Percentiles rank a stretch among this genome's conserved stretches.
These are phyloP conservation scores for Picea abies DNA, from an alignment of 83 land plant species.

Conservation along the genomic window DNA sequence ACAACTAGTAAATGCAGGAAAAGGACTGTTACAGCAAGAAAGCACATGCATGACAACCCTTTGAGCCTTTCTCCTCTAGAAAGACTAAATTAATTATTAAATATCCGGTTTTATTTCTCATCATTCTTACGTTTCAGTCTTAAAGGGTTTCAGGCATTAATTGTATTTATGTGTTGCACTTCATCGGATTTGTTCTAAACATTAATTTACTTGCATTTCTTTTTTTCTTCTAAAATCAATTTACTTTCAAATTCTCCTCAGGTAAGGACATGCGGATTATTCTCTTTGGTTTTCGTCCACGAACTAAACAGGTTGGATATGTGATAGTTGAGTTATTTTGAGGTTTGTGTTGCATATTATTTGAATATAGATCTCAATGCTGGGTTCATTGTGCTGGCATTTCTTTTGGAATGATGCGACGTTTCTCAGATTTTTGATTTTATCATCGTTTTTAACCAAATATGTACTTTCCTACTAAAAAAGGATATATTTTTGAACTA, in stretches of 20 bases:
- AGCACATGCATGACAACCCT: no score
- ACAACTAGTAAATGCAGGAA: no score
- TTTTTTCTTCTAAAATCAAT: conserved; percentile 11
- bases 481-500: background rate
- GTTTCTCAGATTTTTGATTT: background rate
- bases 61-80: no score
- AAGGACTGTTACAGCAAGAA: no score
- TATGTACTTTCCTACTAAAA: background rate
- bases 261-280: conserved; percentile 96
- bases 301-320: conserved; percentile 75
- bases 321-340: background rate
- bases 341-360: background rate
- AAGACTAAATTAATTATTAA: no score
- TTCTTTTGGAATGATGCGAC: no score
- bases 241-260: conserved; percentile 28
- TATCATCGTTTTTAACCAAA: background rate
- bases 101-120: no score
- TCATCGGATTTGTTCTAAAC: no score
- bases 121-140: background rate
- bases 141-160: background rate
- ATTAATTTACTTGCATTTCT: background rate
- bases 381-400: no score
- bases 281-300: conserved; percentile 87
- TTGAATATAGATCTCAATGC: background rate
- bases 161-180: no score